Base-by-base conservation (phyloP, 2,329 filamentous ascomycete genomes). In the Dissoconium aciculare region DNA sequence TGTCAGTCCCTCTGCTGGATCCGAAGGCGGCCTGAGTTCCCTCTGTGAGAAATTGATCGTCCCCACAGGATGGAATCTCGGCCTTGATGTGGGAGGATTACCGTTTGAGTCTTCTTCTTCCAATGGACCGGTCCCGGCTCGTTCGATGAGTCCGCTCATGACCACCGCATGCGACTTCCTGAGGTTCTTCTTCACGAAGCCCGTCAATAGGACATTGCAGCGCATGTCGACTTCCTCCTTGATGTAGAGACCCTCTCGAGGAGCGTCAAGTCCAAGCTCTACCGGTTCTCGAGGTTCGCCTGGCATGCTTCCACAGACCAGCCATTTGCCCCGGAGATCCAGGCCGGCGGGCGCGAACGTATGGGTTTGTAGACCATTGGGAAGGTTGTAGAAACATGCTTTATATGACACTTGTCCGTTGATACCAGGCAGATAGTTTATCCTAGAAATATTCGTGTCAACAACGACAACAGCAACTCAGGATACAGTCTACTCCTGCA, bases 151-250 rank as follows among this genome's bases (percentile, higher is more conserved):
- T 27, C 41, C 50, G 23, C 77, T 71, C 2, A 87, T 78, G 3
- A 92, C 64, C 3, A 67, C 62, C 6, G 63, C 66, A 46, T 91
- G 82, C 0, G 79, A 71, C 47, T 78, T 80, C 46, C 79, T 79
- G 27, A 91, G 65, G 10, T 80, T 89, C 57, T 74, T 79, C 62
- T 80, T 85, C 35, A 92, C 78, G 47, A 91, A 91, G 5, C 60
- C 58, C 0, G 74, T 66, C 60, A 89, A 69, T 39, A 89, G 60
- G 35, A 83, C 60, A 46, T 84, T 87, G 59, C 82, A 91, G 34
- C 69, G 69, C 63, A 92, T 74, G 39, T 83, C 76, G 28, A 89
- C 75, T 42, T 92, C 83, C 60, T 92, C 83, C n/a, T 78, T 67
- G 25, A 92, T 60, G 50, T 84, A 91, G 9, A 92, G 59, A 0